Evolutionary conservation across 2,329 filamentous ascomycete genomes (phyloP).

Genomic region (Penicillium brasilianum): DNA sequence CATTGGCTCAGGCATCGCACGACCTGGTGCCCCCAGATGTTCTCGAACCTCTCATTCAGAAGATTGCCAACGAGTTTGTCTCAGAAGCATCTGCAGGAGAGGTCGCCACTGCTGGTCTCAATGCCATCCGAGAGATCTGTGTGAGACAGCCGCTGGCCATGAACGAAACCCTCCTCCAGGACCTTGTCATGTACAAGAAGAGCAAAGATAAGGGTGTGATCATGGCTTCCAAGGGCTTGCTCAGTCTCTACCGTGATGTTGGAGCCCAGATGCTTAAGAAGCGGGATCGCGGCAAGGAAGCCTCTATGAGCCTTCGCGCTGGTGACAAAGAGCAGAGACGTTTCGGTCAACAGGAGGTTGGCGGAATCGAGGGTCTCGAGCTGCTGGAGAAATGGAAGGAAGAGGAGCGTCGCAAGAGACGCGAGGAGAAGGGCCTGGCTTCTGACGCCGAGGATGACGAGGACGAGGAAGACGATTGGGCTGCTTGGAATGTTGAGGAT

Average conservation of each 20-base stretch:
- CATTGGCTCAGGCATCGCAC: conserved; percentile 88
- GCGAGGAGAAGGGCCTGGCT: conserved; percentile 69
- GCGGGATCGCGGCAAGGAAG: conserved; percentile 88
- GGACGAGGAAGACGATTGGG: conserved; percentile 63
- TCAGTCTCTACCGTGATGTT: conserved; percentile 89
- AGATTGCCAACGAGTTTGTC: conserved; percentile 98
- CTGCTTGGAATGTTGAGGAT: conserved; percentile 67
- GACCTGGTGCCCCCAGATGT: conserved; percentile 90
- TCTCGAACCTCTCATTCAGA: conserved; percentile 85
- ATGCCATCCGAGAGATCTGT: conserved; percentile 93
- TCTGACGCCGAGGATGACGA: conserved; percentile 65
- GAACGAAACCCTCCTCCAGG: conserved; percentile 92
- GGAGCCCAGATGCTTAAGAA: conserved; percentile 87
- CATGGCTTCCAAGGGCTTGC: conserved; percentile 93
- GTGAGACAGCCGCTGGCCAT: conserved; percentile 93
- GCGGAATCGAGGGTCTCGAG: conserved; percentile 89
- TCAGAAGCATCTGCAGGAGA: conserved; percentile 91
- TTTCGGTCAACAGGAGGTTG: conserved; percentile 80
- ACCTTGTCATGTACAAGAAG: conserved; percentile 93
- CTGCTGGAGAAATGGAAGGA: conserved; percentile 92
- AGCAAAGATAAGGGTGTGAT: conserved; percentile 99
- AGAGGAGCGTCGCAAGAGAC: conserved; percentile 78
- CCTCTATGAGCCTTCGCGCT: conserved; percentile 77
- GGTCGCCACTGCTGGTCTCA: conserved; percentile 88
- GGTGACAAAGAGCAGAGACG: conserved; percentile 77